Percentiles rank a stretch among this genome's conserved stretches.
phyloP scores from a whole-genome alignment of 768 basidiomycete species.

The Mycena chlorophos region DNA sequence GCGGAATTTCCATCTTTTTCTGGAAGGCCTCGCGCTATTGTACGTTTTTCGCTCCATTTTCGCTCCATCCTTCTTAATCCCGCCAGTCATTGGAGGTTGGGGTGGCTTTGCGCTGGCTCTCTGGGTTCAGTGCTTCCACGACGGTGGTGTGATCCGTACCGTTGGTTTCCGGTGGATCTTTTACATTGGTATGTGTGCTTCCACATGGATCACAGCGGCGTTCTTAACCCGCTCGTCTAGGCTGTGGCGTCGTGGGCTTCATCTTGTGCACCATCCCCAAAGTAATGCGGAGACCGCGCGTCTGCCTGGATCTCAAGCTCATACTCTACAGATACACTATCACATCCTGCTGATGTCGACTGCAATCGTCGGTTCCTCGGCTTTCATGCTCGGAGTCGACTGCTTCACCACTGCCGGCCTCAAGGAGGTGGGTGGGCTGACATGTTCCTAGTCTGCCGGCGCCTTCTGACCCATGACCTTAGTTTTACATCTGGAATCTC shows the following conservation, averaged over 20 bases:
- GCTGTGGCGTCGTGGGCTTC: conserved; percentile 74
- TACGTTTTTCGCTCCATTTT: conserved; percentile 1
- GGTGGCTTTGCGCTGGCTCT: conserved; percentile 86
- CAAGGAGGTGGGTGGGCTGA: conserved; percentile 70
- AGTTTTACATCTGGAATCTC: conserved; percentile 97
- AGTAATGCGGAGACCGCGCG: conserved; percentile 32
- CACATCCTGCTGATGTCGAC: conserved; percentile 85
- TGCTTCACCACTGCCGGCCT: conserved; percentile 90
- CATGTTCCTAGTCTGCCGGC: conserved; percentile 16
- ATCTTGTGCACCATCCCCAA: conserved; percentile 81
- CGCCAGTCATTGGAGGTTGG: conserved; percentile 62
- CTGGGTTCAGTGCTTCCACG: conserved; percentile 83
- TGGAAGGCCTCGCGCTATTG: conserved; percentile 88
- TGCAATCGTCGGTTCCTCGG: conserved; percentile 85
- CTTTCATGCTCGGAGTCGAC: conserved; percentile 91
- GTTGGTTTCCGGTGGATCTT: conserved; percentile 88
- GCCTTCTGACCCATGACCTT: conserved; percentile 13
- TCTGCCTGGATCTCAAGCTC: conserved; percentile 14
- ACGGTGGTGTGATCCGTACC: conserved; percentile 77
- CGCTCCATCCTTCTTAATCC: background rate
- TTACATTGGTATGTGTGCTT: conserved; percentile 72
- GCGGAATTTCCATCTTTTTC: conserved; percentile 87
- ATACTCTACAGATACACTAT: conserved; percentile 62
- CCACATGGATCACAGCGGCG: conserved; percentile 11
- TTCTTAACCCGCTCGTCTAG: conserved; percentile 40